A percentile compares a stretch with the other conserved stretches of the same genome.
Conservation (phyloP, 805 yeast species). For the Tetrapisispora namnaoensis region DNA sequence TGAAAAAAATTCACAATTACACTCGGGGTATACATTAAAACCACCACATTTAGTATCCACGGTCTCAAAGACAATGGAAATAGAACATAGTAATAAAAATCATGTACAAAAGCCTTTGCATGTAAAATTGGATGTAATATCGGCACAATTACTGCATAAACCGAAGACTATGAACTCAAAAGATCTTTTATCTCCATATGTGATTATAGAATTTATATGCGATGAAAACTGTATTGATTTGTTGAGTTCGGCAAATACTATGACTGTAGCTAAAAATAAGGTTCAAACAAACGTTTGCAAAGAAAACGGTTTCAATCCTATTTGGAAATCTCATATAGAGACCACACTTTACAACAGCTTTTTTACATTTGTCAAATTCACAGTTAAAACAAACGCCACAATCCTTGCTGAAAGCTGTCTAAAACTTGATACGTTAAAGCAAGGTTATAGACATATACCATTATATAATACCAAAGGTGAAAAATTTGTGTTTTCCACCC, state of each 20-base stretch:
- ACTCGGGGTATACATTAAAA: conserved; percentile 70
- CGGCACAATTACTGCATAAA: conserved; percentile 80
- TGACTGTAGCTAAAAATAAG: conserved; percentile 6
- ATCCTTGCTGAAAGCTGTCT: conserved; percentile 51
- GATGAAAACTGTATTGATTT: conserved; percentile 16
- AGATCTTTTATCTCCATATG: conserved; percentile 18
- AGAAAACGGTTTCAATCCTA: conserved; percentile 81
- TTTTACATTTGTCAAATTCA: conserved; percentile 48
- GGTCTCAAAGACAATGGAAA: conserved; percentile 18
- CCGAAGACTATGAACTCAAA: conserved; percentile 23
- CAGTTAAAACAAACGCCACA: conserved; percentile 36
- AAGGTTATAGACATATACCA: conserved; percentile 78
- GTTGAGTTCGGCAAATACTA: conserved; percentile 16
- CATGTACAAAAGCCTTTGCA: conserved; percentile 8
- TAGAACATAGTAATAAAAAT: conserved; percentile 15
- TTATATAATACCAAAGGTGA: conserved; percentile 75
- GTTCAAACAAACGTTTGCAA: conserved; percentile 29
- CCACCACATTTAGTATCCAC: conserved; percentile 40
- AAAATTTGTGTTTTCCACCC: conserved; percentile 50
- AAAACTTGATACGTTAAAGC: conserved; percentile 51
- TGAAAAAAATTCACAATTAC: conserved; percentile 23
- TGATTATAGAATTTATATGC: conserved; percentile 16
- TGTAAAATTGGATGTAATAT: conserved; percentile 42
- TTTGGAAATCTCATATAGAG: conserved; percentile 56
- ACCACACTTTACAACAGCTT: conserved; percentile 32